These are phyloP conservation scores for Umbelopsis sp. DNA, from an alignment of 371 early-diverging fungal species.

Conservation along the genomic window DNA sequence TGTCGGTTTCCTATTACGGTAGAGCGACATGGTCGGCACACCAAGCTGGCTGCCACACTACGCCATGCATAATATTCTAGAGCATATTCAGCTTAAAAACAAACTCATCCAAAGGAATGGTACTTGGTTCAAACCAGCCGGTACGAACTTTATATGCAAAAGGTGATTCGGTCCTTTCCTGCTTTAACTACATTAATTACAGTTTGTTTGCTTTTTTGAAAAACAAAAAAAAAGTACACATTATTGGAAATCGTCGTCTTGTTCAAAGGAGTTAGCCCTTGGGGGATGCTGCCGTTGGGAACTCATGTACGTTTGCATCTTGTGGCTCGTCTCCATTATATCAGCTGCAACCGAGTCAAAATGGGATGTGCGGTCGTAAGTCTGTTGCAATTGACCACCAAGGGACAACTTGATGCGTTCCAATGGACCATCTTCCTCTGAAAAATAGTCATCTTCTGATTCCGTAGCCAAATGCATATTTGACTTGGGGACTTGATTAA, in stretches of 20 bases:
- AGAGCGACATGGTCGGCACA: too few relatives aligned
- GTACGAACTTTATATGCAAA: not conserved
- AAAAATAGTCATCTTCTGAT: conserved; percentile 5
- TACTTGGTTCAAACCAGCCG: too few relatives aligned
- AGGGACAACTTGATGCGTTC: not conserved
- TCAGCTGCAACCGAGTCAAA: not conserved
- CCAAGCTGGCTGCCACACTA: too few relatives aligned
- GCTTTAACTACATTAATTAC: too few relatives aligned
- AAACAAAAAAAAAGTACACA: too few relatives aligned
- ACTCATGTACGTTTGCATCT: not conserved
- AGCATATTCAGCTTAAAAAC: too few relatives aligned
- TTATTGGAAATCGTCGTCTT: too few relatives aligned
- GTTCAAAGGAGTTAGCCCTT: not conserved
- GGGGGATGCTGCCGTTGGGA: not conserved
- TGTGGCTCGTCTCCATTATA: conserved; percentile 5
- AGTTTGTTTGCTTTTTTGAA: too few relatives aligned
- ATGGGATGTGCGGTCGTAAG: not conserved
- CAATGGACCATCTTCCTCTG: conserved; percentile 3
- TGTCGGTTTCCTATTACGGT: too few relatives aligned
- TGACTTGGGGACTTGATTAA: not conserved
- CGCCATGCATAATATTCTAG: too few relatives aligned
- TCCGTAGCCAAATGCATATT: not conserved
- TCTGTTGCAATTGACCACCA: not conserved
- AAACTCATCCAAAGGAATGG: too few relatives aligned
- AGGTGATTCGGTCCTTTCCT: too few relatives aligned